These are phyloP conservation scores for Lasiodiplodia sp. DNA, from an alignment of 2,329 filamentous ascomycete genomes.

Conservation along the genomic window DNA sequence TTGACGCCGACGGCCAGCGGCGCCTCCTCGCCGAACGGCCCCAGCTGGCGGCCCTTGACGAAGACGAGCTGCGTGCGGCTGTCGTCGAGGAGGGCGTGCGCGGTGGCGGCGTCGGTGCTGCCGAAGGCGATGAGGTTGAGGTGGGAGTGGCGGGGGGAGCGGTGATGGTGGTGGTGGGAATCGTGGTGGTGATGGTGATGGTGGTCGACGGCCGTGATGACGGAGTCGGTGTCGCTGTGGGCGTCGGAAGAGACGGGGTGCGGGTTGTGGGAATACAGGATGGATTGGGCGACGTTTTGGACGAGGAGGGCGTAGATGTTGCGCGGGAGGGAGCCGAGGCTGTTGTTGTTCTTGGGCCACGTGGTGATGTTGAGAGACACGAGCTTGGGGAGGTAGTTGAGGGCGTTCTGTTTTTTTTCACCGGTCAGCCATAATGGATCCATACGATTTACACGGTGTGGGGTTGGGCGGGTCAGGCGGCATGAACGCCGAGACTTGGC, in stretches of 20 bases:
- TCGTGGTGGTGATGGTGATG: slow-evolving; percentile 45
- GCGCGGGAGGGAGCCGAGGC: slow-evolving; percentile 49
- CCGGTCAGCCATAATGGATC: too few relatives aligned
- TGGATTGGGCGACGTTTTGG: slow-evolving; percentile 46
- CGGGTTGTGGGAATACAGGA: slow-evolving; percentile 31
- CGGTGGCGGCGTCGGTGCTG: slow-evolving; percentile 41
- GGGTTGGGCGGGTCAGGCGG: background rate
- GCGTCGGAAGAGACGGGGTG: slow-evolving; percentile 28
- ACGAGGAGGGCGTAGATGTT: slow-evolving; percentile 56
- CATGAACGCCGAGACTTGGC: background rate
- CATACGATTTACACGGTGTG: background rate
- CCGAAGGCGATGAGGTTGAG: slow-evolving; percentile 31
- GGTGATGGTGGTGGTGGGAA: slow-evolving; percentile 29
- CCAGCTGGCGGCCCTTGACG: slow-evolving; percentile 51
- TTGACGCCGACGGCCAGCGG: slow-evolving; percentile 53
- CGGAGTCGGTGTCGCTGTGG: slow-evolving; percentile 30
- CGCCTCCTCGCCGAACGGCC: slow-evolving; percentile 51
- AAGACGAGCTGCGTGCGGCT: slow-evolving; percentile 57
- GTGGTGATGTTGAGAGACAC: slow-evolving; percentile 57
- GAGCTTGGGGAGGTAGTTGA: slow-evolving; percentile 49
- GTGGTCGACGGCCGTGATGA: slow-evolving; percentile 23
- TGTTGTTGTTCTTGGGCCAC: slow-evolving; percentile 55
- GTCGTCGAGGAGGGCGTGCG: slow-evolving; percentile 56
- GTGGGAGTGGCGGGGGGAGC: slow-evolving; percentile 15
- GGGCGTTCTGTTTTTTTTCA: slow-evolving; percentile 39